Evolutionary conservation across 345 rosid genomes (phyloP).

Genomic region (Eucalyptus grandis): DNA sequence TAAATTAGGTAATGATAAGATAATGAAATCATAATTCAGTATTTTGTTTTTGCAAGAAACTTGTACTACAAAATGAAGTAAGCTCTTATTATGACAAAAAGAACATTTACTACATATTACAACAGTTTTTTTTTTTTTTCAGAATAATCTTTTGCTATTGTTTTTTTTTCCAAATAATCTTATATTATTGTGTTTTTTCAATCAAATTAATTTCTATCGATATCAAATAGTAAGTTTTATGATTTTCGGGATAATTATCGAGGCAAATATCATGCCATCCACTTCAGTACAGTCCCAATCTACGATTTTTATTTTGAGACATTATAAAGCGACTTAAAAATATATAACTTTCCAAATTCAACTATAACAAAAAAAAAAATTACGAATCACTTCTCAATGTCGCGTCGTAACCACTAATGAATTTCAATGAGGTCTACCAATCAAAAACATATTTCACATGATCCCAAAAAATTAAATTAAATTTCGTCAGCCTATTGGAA

Average conservation of each 20-base stretch:
- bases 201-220: not conserved
- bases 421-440: not conserved
- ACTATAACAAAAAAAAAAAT: not conserved
- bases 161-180: not conserved
- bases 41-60: not conserved
- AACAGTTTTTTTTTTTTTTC: not conserved
- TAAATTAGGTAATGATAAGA: not conserved
- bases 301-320: fast-evolving
- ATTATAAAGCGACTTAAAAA: not conserved
- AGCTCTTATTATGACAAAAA: not conserved
- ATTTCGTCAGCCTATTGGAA: not conserved
- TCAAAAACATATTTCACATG: not conserved
- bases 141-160: not conserved
- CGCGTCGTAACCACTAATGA: fast-evolving
- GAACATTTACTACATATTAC: not conserved
- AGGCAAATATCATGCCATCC: not conserved
- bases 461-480: too few relatives aligned
- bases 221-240: not conserved
- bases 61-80: not conserved
- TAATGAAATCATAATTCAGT: not conserved
- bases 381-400: too few relatives aligned
- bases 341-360: not conserved
- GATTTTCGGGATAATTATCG: not conserved
- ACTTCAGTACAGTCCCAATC: not conserved
- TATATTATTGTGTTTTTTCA: not conserved